Evolutionary conservation across 176 grass and related monocot species (phyloP), one percentile per base, ranked within the genome.

Genomic region (Bolboschoenus planiculmis): DNA sequence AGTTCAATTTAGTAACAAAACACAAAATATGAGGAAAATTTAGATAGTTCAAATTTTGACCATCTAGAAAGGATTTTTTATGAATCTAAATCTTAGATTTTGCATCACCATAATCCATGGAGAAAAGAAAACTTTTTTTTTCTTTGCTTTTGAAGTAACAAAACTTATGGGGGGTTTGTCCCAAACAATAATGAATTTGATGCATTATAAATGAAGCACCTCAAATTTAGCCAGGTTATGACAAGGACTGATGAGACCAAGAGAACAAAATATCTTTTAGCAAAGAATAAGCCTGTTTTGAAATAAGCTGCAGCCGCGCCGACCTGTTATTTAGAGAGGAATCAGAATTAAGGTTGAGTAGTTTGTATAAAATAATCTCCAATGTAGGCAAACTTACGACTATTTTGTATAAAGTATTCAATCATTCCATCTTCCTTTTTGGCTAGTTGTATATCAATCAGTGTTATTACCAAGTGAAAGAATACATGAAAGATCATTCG

Each of bases 221-320:
- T 93, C 23, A 98, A 81, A 87, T 95, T 98, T 37, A 98, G 95
- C 95, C 95, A 98, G 36, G 89, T 93, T 80, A 95, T 98, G 54
- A 98, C 88, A 75, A 98, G 79, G 46, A 88, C 75, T 54, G 86
- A 90, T 44, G 92, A 89, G 84, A 59, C 50, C 75, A 95, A 78
- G 31, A 98, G 82, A 31, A 82, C 39, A 21, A 93, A 85, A 72
- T 93, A 95, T 26, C 84, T 84, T 37, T 84, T 84, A 3, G 82
- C 58, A 29, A 92, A 94, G 89, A 94, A 94, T 78, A 88, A 5
- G 2, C 95, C 89, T 0, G 79, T 86, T 4, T 91, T 83, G 54
- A 89, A 81, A 61, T 93, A 98, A 86, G 96, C 89, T 80, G 55
- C 80, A 24, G 92, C 87, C 11, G 44, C 78, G 26, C 96, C 92